Evolutionary conservation across 2,329 filamentous ascomycete species (phyloP), one percentile per base, ranked within the genome.

Genomic region (Neocucurbitaria cava): DNA sequence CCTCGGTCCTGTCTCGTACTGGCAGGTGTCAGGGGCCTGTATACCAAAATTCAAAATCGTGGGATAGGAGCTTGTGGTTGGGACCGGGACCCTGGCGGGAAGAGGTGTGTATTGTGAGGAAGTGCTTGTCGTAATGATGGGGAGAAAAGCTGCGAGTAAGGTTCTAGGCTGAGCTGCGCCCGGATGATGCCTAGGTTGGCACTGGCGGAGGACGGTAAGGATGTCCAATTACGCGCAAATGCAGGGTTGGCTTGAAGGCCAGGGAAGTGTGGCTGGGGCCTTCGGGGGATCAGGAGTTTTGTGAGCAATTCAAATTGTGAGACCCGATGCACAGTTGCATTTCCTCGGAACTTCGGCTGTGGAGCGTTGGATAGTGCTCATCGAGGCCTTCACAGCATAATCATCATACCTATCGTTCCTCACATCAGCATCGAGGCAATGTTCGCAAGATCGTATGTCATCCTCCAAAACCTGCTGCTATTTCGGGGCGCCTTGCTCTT

Each of bases 391-490:
- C 38, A 38, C 33, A 42, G 20, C 46, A 42, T 30, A n/a, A 42
- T 31, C 6, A 36, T 46, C 30, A n/a, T 31, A 36, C n/a, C 18
- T 38, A 26, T 10, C 44, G 23, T 24, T 21, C 39, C 43, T 62
- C 56, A 56, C 56, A 50, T 63, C 57, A 64, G 58, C 62, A 53
- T 38, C n/a, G 54, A 50, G 41, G 43, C 51, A 48, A 47, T 28
- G 10, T 42, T 28, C 26, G 24, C 44, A 21, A 43, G 36, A 8
- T 26, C 46, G 46, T 49, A 66, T 62, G 52, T 58, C 55, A 58
- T 59, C 38, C 47, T 33, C 26, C 46, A 55, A 61, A 63, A 57
- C 58, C 60, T 59, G 64, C 54, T 67, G 61, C 65, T 69, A 67
- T 67, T 66, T 56, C 59, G 33, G 59, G 64, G 33, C 18, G 26